These are phyloP conservation scores for Zasmidium cellare DNA, from an alignment of 2,329 filamentous ascomycete species.

Conservation along the genomic window DNA sequence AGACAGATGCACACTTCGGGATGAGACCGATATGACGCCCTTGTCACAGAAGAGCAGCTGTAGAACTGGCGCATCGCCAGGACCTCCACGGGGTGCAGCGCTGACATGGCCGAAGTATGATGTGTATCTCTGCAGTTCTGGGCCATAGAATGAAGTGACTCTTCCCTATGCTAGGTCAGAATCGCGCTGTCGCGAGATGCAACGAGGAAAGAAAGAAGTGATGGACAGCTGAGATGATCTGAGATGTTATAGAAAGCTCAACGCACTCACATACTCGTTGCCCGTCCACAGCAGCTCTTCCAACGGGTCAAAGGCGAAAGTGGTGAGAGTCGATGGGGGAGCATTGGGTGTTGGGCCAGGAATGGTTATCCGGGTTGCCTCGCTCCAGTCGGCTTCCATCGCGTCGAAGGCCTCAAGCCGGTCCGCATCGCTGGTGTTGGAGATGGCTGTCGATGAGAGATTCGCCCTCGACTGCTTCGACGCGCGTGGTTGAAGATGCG, in stretches of 20 bases:
- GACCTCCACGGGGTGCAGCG: constrained; percentile 26
- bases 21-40: constrained; percentile 82
- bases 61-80: constrained; percentile 71
- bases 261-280: constrained; percentile 73
- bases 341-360: constrained; percentile 73
- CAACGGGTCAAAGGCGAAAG: constrained; percentile 82
- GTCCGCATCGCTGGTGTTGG: background rate
- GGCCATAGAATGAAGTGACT: constrained; percentile 83
- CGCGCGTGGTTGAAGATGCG: background rate
- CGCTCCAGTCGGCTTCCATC: constrained; percentile 57
- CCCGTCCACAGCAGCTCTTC: constrained; percentile 93
- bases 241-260: background rate
- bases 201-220: background rate
- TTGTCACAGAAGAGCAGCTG: constrained; percentile 90
- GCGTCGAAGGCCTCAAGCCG: constrained; percentile 5
- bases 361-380: constrained; percentile 78
- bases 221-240: too few species aligned
- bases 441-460: background rate
- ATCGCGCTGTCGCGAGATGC: background rate
- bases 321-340: constrained; percentile 69
- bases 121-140: constrained; percentile 83
- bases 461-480: background rate
- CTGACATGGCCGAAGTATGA: constrained; percentile 78
- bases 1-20: constrained; percentile 85
- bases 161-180: constrained; percentile 63